phyloP scores from a whole-genome alignment of 495 filamentous ascomycete genomes.

The Barbatosphaeria neglecta region DNA sequence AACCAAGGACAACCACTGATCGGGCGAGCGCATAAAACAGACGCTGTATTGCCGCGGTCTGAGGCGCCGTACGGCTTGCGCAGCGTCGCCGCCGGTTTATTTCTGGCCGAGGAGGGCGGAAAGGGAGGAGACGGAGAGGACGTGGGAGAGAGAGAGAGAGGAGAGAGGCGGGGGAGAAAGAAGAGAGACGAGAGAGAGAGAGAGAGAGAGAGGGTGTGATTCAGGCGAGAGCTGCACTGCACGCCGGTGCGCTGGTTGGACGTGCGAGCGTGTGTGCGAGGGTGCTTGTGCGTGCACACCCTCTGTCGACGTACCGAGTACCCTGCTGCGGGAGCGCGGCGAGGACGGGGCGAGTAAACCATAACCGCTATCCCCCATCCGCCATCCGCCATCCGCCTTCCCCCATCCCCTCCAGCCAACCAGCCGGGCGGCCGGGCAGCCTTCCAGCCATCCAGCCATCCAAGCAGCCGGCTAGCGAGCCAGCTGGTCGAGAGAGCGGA shows the following conservation, averaged over 20 bases:
- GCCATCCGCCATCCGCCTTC: no score
- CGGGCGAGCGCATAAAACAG: background rate
- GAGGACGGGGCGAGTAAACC: background rate
- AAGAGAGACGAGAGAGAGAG: no score
- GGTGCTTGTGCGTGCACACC: background rate
- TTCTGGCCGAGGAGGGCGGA: background rate
- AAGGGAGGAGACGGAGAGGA: no score
- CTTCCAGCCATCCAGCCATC: no score
- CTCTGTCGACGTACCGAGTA: background rate
- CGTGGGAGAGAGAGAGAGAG: no score
- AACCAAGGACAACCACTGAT: background rate
- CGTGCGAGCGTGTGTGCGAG: constrained; percentile 1
- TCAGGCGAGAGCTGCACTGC: no score
- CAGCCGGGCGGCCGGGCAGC: no score
- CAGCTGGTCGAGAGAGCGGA: no score
- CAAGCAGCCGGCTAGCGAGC: no score
- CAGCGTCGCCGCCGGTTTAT: background rate
- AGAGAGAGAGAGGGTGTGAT: background rate
- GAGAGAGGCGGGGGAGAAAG: no score
- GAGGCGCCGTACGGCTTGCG: background rate
- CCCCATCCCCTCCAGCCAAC: no score
- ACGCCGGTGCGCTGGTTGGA: background rate
- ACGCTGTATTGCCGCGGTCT: background rate
- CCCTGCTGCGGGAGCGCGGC: background rate
- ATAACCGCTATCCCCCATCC: no score